A percentile compares a stretch with the other conserved stretches of the same genome.
Evolutionary conservation across 768 basidiomycete genomes (phyloP).

Genomic region (Naganishia kalamii): DNA sequence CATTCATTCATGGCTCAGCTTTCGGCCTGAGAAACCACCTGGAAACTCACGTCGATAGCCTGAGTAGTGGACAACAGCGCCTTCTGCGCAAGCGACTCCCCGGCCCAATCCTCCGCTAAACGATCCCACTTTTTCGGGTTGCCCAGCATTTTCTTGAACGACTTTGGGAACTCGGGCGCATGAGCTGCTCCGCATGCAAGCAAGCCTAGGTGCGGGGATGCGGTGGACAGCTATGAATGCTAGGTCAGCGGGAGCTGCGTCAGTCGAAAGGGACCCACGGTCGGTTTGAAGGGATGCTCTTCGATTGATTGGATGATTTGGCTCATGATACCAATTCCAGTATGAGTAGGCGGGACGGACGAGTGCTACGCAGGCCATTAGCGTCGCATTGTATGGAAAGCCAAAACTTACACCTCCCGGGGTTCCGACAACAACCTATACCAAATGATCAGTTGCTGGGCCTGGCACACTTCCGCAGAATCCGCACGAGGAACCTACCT

Average conservation of each 20-base stretch:
- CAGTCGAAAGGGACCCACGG: background rate
- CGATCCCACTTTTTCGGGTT: constrained; percentile 39
- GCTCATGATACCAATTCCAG: constrained; percentile 73
- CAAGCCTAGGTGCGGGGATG: constrained; percentile 38
- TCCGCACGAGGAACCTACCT: background rate
- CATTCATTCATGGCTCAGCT: too few relatives aligned
- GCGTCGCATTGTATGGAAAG: too few relatives aligned
- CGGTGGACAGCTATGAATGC: constrained; percentile 28
- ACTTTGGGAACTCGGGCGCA: constrained; percentile 56
- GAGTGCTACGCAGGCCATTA: constrained; percentile 54
- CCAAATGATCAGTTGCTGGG: constrained; percentile 31
- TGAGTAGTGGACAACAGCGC: constrained; percentile 49
- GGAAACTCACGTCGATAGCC: constrained; percentile 59
- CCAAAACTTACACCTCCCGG: constrained; percentile 3
- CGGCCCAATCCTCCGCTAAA: constrained; percentile 51
- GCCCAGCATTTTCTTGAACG: constrained; percentile 48
- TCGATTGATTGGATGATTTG: constrained; percentile 65
- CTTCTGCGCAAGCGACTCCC: constrained; percentile 36
- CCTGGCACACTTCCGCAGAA: too few relatives aligned
- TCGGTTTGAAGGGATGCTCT: constrained; percentile 52
- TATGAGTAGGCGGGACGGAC: constrained; percentile 72
- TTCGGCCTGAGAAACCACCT: too few relatives aligned
- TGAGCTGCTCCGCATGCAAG: constrained; percentile 64
- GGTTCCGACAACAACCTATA: background rate
- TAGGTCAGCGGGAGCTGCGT: background rate